phyloP scores from a whole-genome alignment of 2,329 filamentous ascomycete species.

The Grosmannia serpens region DNA sequence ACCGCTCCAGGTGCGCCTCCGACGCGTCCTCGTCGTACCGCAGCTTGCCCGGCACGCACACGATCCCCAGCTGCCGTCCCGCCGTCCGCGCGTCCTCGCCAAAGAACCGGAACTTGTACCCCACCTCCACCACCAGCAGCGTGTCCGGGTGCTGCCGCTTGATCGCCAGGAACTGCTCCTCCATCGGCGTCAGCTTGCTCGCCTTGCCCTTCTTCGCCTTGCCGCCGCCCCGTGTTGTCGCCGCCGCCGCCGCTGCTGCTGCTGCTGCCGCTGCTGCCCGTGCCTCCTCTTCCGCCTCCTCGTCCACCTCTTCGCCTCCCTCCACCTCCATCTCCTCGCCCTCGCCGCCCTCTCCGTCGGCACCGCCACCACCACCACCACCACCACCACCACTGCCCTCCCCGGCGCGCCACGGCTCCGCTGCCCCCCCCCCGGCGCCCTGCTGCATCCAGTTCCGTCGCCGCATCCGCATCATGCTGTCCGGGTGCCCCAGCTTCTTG shows the following conservation, averaged over 20 bases:
- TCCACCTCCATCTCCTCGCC: constrained; percentile 46
- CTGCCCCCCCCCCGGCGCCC: constrained; percentile 34
- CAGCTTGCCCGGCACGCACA: constrained; percentile 93
- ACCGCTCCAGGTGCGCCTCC: constrained; percentile 82
- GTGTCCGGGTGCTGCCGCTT: constrained; percentile 87
- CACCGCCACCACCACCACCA: constrained; percentile 58
- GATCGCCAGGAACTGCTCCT: constrained; percentile 85
- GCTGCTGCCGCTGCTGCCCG: constrained; percentile 8
- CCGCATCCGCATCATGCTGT: constrained; percentile 61
- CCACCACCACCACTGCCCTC: constrained; percentile 60
- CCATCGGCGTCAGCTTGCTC: constrained; percentile 86
- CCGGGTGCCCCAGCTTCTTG: constrained; percentile 76
- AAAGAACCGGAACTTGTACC: constrained; percentile 96
- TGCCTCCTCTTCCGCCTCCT: constrained; percentile 56
- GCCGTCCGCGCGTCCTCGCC: constrained; percentile 87
- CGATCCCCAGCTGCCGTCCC: constrained; percentile 82
- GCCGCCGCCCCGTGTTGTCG: constrained; percentile 38
- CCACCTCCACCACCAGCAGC: constrained; percentile 83
- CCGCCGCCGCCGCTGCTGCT: constrained; percentile 22
- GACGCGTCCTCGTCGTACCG: constrained; percentile 90
- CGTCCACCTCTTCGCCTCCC: constrained; percentile 80
- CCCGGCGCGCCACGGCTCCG: constrained; percentile 21
- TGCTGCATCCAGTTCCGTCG: constrained; percentile 40
- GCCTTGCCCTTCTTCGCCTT: constrained; percentile 54
- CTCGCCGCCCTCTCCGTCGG: constrained; percentile 38